A percentile compares a stretch with the other conserved stretches of the same genome.
These are phyloP conservation scores for Alternaria sp. DNA, from an alignment of 2,329 filamentous ascomycete genomes.

Conservation along the genomic window DNA sequence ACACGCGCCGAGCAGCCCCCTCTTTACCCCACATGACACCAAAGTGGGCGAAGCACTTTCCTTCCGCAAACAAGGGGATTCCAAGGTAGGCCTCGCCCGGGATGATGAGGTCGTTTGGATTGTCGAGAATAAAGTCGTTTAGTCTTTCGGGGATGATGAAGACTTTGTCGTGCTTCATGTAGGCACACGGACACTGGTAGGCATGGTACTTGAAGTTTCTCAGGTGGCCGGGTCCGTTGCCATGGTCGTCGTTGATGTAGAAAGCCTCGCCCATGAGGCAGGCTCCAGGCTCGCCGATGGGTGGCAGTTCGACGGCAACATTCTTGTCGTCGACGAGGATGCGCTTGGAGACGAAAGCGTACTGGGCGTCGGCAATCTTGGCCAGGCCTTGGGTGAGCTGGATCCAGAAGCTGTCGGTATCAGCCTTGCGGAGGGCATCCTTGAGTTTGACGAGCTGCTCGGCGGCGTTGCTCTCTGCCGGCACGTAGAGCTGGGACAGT, in stretches of 20 bases:
- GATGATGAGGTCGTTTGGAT: conserved; percentile 66
- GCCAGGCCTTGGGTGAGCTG: conserved; percentile 69
- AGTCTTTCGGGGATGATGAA: conserved; percentile 70
- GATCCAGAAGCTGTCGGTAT: conserved; percentile 68
- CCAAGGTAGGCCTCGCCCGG: conserved; percentile 71
- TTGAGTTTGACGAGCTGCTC: conserved; percentile 68
- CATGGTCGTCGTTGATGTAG: conserved; percentile 68
- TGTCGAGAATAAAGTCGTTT: conserved; percentile 63
- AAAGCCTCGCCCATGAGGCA: conserved; percentile 70
- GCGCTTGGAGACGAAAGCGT: conserved; percentile 71
- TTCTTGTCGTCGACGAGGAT: conserved; percentile 66
- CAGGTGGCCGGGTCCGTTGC: conserved; percentile 56
- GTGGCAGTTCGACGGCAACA: conserved; percentile 65
- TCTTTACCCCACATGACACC: conserved; percentile 74
- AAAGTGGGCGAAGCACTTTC: conserved; percentile 72
- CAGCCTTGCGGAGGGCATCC: conserved; percentile 57
- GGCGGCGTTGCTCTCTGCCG: conserved; percentile 64
- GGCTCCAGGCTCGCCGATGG: conserved; percentile 65
- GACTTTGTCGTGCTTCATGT: conserved; percentile 75
- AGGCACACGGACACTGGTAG: conserved; percentile 68
- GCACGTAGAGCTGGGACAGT: conserved; percentile 41
- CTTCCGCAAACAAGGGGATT: conserved; percentile 68
- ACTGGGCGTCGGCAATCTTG: conserved; percentile 68
- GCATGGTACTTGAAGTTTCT: conserved; percentile 69
- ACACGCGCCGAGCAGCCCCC: conserved; percentile 60